Percentiles rank a stretch among this genome's conserved stretches.
phyloP scores from a whole-genome alignment of 1,284 basidiomycete species.

The Athelia sp. region DNA sequence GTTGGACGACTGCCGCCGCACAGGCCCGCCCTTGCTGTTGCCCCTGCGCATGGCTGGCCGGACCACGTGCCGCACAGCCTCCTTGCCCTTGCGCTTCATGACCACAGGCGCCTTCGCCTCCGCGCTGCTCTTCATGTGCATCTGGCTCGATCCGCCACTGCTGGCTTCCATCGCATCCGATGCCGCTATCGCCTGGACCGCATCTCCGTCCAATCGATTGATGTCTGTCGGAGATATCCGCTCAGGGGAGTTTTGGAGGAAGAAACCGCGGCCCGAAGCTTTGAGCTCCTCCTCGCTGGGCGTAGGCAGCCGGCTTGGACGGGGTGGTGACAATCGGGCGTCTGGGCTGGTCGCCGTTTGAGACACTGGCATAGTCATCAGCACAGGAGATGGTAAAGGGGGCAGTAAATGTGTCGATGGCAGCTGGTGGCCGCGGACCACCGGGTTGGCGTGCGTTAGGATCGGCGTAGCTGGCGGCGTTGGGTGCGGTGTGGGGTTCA shows the following conservation, averaged over 20 bases:
- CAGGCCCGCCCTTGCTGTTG: conserved; percentile 3
- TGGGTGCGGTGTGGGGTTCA: conserved; percentile 52
- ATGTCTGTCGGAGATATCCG: conserved; percentile 25
- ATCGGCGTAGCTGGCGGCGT: conserved; percentile 51
- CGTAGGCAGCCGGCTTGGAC: not conserved
- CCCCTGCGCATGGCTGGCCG: conserved; percentile 13
- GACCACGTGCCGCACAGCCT: conserved; percentile 14
- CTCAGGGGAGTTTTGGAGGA: conserved; percentile 30
- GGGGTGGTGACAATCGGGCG: conserved; percentile 2
- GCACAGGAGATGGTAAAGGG: conserved; percentile 18
- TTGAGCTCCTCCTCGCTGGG: conserved; percentile 18
- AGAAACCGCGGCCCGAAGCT: conserved; percentile 30
- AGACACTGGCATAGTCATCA: conserved; percentile 4
- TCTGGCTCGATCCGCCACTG: conserved; percentile 34
- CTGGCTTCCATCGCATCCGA: conserved; percentile 13
- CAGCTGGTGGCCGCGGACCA: conserved; percentile 10
- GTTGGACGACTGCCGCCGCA: conserved; percentile 9
- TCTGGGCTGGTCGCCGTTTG: conserved; percentile 3
- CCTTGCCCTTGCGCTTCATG: conserved; percentile 25
- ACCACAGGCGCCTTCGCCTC: not conserved
- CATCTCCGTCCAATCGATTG: conserved; percentile 21
- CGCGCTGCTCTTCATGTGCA: conserved; percentile 18
- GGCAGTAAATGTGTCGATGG: conserved; percentile 24
- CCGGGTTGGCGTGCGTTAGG: conserved; percentile 16
- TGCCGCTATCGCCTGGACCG: conserved; percentile 21